Percentiles rank a stretch among this genome's conserved stretches.
Evolutionary conservation across 441 rosid species (phyloP).

Genomic region (Viola pubescens): DNA sequence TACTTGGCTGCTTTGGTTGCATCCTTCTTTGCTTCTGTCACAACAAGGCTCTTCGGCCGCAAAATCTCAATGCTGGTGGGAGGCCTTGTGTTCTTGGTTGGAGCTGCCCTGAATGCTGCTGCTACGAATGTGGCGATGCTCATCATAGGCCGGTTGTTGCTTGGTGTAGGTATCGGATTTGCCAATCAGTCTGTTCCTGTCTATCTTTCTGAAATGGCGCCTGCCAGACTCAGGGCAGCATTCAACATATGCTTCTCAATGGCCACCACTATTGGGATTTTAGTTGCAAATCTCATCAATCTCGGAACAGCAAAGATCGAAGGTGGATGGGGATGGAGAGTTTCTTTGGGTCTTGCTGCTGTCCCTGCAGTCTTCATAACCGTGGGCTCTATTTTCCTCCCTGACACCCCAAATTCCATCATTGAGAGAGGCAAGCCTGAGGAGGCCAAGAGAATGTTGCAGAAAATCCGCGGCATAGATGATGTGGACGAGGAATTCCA

Average conservation of each 20-base stretch:
- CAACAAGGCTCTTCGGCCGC: conserved; percentile 41
- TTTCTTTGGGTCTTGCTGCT: conserved; percentile 31
- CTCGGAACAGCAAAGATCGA: conserved; percentile 25
- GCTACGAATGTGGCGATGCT: conserved; percentile 40
- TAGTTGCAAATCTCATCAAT: conserved; percentile 31
- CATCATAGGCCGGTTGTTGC: conserved; percentile 51
- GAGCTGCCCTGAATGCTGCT: conserved; percentile 38
- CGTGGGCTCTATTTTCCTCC: conserved; percentile 26
- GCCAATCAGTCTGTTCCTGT: conserved; percentile 53
- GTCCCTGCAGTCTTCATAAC: conserved; percentile 32
- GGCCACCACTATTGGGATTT: conserved; percentile 30
- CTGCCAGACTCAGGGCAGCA: conserved; percentile 32
- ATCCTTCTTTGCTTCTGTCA: conserved; percentile 42
- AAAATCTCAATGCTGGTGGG: conserved; percentile 44
- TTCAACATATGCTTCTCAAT: conserved; percentile 36
- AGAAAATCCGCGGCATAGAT: conserved; percentile 20
- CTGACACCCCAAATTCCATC: conserved; percentile 35
- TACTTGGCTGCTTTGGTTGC: conserved; percentile 45
- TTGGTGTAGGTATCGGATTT: conserved; percentile 64
- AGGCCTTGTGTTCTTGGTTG: conserved; percentile 41
- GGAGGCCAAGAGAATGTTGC: conserved; percentile 25
- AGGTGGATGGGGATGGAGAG: conserved; percentile 32
- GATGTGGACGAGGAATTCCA: conserved; percentile 34
- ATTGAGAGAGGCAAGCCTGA: conserved; percentile 29
- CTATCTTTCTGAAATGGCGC: conserved; percentile 42